Percentiles rank a stretch among this genome's conserved stretches.
These are phyloP conservation scores for Myochromella boudieri DNA, from an alignment of 768 basidiomycete genomes.

Conservation along the genomic window DNA sequence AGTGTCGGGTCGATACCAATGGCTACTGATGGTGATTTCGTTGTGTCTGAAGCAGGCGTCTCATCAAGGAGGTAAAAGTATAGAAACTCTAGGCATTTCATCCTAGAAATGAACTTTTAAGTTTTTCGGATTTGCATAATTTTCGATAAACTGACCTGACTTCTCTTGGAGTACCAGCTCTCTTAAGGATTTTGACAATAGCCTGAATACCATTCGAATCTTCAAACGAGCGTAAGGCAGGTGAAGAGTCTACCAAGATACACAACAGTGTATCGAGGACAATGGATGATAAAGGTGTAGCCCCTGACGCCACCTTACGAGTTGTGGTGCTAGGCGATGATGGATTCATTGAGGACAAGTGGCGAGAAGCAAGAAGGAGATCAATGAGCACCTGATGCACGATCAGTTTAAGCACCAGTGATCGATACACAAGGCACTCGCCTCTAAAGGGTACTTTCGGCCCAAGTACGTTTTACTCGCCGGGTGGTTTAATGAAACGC, in stretches of 20 bases:
- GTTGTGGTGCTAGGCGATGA: constrained; percentile 26
- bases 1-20: constrained; percentile 14
- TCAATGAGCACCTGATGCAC: constrained; percentile 65
- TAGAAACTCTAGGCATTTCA: constrained; percentile 94
- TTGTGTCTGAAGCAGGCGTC: constrained; percentile 30
- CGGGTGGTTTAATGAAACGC: constrained; percentile 67
- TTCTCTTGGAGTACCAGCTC: constrained; percentile 82
- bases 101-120: constrained; percentile 44
- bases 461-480: constrained; percentile 71
- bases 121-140: background rate
- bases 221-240: constrained; percentile 78
- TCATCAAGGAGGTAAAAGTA: constrained; percentile 96
- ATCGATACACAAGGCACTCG: constrained; percentile 27
- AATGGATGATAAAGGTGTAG: constrained; percentile 61
- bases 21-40: constrained; percentile 13
- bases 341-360: constrained; percentile 37
- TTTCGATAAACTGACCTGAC: constrained; percentile 60
- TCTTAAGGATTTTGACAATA: constrained; percentile 85
- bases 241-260: constrained; percentile 83
- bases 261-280: constrained; percentile 85
- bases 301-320: constrained; percentile 16
- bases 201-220: constrained; percentile 72
- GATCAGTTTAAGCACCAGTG: background rate
- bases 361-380: constrained; percentile 68
- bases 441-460: constrained; percentile 68